These are phyloP conservation scores for Tolypocladium pustulatum DNA, from an alignment of 2,329 filamentous ascomycete genomes.

Conservation along the genomic window DNA sequence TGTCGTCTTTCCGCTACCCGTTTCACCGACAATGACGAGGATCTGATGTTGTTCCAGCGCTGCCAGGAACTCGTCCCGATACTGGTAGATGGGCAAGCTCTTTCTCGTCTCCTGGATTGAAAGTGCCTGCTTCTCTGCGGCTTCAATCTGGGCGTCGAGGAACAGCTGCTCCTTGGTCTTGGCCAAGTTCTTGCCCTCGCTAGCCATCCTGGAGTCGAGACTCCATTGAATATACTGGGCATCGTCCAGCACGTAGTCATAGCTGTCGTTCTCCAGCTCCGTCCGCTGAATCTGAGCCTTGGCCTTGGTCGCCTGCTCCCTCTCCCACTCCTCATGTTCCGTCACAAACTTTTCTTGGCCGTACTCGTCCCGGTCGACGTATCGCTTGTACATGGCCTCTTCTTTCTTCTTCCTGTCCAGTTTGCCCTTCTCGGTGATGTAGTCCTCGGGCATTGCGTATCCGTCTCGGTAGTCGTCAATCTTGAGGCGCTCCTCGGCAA, in stretches of 20 bases:
- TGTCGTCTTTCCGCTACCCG: slow-evolving; percentile 90
- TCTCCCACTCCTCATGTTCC: slow-evolving; percentile 93
- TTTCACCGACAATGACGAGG: slow-evolving; percentile 88
- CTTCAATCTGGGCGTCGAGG: slow-evolving; percentile 72
- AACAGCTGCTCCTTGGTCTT: slow-evolving; percentile 65
- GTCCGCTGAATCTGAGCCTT: slow-evolving; percentile 72
- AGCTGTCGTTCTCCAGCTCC: slow-evolving; percentile 71
- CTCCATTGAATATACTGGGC: slow-evolving; percentile 80
- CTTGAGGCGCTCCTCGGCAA: slow-evolving; percentile 73
- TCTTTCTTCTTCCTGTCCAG: slow-evolving; percentile 80
- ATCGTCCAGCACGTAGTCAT: slow-evolving; percentile 89
- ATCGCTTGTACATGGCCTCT: slow-evolving; percentile 80
- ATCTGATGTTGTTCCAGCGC: slow-evolving; percentile 81
- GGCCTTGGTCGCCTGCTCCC: slow-evolving; percentile 77
- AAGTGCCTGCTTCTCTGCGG: slow-evolving; percentile 76
- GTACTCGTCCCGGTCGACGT: slow-evolving; percentile 77
- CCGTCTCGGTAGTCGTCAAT: slow-evolving; percentile 92
- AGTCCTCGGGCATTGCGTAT: slow-evolving; percentile 88
- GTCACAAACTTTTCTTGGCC: slow-evolving; percentile 85
- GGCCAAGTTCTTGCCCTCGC: slow-evolving; percentile 54
- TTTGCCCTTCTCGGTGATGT: slow-evolving; percentile 88
- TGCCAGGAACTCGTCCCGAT: slow-evolving; percentile 74
- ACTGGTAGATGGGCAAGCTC: slow-evolving; percentile 80
- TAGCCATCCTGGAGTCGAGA: slow-evolving; percentile 60
- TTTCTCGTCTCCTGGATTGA: slow-evolving; percentile 89